Evolutionary conservation across 1,284 basidiomycete genomes (phyloP).

Genomic region (Puccinia coronata): DNA sequence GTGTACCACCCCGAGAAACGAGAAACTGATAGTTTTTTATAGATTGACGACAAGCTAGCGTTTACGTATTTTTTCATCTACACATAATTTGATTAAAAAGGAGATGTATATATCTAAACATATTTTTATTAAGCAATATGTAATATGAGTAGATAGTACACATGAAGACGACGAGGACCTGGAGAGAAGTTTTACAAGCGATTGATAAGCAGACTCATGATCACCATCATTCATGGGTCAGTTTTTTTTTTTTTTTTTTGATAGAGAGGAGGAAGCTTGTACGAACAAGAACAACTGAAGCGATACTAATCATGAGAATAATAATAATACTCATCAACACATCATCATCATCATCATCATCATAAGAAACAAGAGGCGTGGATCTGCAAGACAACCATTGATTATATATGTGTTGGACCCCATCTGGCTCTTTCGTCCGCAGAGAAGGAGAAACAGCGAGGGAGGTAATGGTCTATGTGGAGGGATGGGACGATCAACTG

Average conservation of each 20-base stretch:
- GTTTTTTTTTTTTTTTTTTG: not conserved
- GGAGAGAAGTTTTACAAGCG: too few relatives aligned
- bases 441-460: not conserved
- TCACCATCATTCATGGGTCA: not conserved
- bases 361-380: not conserved
- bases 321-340: too few relatives aligned
- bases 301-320: too few relatives aligned
- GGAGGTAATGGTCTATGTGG: not conserved
- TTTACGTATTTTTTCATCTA: too few relatives aligned
- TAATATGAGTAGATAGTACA: not conserved
- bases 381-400: not conserved
- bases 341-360: too few relatives aligned
- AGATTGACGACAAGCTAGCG: too few relatives aligned
- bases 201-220: not conserved
- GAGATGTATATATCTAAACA: not conserved
- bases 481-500: not conserved
- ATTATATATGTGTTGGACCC: not conserved
- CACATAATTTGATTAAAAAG: too few relatives aligned
- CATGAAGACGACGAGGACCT: too few relatives aligned
- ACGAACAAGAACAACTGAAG: too few relatives aligned
- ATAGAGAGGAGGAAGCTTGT: too few relatives aligned
- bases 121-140: not conserved
- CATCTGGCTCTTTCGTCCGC: not conserved
- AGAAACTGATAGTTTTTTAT: too few relatives aligned
- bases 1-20: too few relatives aligned